Evolutionary conservation across 140 eudicot genomes (phyloP), one percentile per base, ranked within the genome.

Genomic region (Stevia rebaudiana): DNA sequence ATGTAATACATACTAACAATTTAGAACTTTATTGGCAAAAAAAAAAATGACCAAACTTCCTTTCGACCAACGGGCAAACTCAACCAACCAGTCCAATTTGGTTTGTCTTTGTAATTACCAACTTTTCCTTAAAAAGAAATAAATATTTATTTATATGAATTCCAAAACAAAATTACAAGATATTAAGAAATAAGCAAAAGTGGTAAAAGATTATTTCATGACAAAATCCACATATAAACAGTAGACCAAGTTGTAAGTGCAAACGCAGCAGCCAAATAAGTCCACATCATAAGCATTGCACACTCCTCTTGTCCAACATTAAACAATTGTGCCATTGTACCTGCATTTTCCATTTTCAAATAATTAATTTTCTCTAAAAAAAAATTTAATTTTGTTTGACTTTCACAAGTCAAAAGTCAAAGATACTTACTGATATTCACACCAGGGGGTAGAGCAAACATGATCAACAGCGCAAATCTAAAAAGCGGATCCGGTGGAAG

Each of bases 281-380:
- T 84, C 98, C 98, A 91, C 63, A 87, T 71, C 80, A 81, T 80
- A 47, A 91, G 77, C 49, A 91, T 81, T 18, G 96, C 85, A 80
- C 95, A 87, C 82, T 90, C 97, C 49, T 86, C 97, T 80, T 84
- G 86, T 16, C 83, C 97, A 68, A 87, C 96, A 67, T 79, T 78
- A 63, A 81, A 87, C 17, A 91, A 70, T 49, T 91, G 91, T 43
- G 97, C 63, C 87, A 91, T 87, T 10, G 98, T 91, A 66, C 98
- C 98, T 91, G 75, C 80, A 76, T 53, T 49, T 64, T 46, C 53
- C 33, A 60, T 64, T n/a, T n/a, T 33, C 58, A 47, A 11, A 36
- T 10, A 6, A 11, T 0, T 24, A 6, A n/a, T 0, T 24, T 10
- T 16, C 18, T 23, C 6, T 15, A 35, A 71, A 49, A 18, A 28